Conservation (phyloP, 179 eudicot species). For the Camellia oleifera region DNA sequence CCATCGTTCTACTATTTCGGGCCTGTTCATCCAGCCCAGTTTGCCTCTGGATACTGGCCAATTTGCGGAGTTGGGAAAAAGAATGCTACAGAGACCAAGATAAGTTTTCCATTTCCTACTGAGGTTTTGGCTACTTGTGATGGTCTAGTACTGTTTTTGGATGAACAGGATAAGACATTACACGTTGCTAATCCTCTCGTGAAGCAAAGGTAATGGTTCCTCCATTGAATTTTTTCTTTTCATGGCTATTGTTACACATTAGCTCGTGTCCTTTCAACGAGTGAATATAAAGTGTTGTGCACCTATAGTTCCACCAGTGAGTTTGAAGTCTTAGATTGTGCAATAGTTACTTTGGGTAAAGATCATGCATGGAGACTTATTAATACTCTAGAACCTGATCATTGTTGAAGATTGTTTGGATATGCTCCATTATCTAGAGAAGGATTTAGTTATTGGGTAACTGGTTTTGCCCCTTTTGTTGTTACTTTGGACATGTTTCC, state of each 20-base stretch:
- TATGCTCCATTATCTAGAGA: too few relatives aligned
- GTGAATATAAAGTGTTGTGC: constrained; percentile 3
- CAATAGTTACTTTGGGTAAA: not conserved
- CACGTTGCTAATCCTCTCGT: not conserved
- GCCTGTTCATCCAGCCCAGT: not conserved
- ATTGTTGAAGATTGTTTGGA: too few relatives aligned
- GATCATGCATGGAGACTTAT: not conserved
- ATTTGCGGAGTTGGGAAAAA: not conserved
- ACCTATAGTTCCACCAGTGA: not conserved
- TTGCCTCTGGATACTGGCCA: not conserved
- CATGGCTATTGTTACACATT: not conserved
- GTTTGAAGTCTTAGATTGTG: not conserved
- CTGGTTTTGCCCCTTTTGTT: too few relatives aligned
- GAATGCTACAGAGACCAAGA: not conserved
- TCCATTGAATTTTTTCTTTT: not conserved
- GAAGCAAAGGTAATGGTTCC: not conserved
- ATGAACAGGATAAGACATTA: not conserved
- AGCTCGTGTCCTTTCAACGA: not conserved
- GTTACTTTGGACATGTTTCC: too few relatives aligned
- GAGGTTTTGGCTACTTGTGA: not conserved
- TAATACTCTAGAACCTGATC: too few relatives aligned
- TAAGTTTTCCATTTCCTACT: not conserved
- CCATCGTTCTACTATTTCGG: not conserved
- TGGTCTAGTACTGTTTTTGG: not conserved
- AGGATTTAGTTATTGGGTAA: too few relatives aligned